Percentiles rank a stretch among this genome's conserved stretches.
Evolutionary conservation across 2,329 filamentous ascomycete genomes (phyloP).

Genomic region (Cadophora gregata): DNA sequence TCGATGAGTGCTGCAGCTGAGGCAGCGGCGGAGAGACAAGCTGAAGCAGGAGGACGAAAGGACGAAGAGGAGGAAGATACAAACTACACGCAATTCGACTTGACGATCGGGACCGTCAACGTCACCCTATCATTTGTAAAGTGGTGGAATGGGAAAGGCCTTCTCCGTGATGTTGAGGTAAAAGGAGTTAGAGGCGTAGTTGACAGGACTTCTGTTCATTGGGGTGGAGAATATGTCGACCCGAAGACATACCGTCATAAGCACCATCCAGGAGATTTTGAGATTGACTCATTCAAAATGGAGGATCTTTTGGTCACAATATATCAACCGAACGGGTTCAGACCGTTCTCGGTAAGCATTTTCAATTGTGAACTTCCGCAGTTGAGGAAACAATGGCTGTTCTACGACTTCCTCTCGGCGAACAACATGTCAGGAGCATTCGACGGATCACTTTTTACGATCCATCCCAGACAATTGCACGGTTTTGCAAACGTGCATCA

Average conservation of each 20-base stretch:
- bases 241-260: slow-evolving; percentile 87
- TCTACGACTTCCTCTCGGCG: slow-evolving; percentile 95
- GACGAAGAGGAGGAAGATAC: slow-evolving; percentile 75
- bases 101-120: slow-evolving; percentile 94
- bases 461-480: slow-evolving; percentile 91
- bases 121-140: slow-evolving; percentile 97
- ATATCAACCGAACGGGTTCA: slow-evolving; percentile 87
- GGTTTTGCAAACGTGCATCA: slow-evolving; percentile 71
- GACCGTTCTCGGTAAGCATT: slow-evolving; percentile 95
- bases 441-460: slow-evolving; percentile 95
- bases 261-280: slow-evolving; percentile 91
- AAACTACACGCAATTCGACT: slow-evolving; percentile 97
- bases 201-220: slow-evolving; percentile 83
- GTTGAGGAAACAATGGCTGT: slow-evolving; percentile 93
- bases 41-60: slow-evolving; percentile 52
- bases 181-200: slow-evolving; percentile 92
- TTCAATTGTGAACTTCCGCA: slow-evolving; percentile 94
- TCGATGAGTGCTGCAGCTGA: slow-evolving; percentile 83
- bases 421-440: slow-evolving; percentile 96
- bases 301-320: slow-evolving; percentile 91
- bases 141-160: slow-evolving; percentile 97
- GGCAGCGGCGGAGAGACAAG: slow-evolving; percentile 73
- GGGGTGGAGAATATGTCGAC: slow-evolving; percentile 72
- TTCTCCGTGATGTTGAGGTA: slow-evolving; percentile 90
- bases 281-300: slow-evolving; percentile 95